Evolutionary conservation across 345 rosid genomes (phyloP), one percentile per base, ranked within the genome.

Genomic region (Populus nigra): DNA sequence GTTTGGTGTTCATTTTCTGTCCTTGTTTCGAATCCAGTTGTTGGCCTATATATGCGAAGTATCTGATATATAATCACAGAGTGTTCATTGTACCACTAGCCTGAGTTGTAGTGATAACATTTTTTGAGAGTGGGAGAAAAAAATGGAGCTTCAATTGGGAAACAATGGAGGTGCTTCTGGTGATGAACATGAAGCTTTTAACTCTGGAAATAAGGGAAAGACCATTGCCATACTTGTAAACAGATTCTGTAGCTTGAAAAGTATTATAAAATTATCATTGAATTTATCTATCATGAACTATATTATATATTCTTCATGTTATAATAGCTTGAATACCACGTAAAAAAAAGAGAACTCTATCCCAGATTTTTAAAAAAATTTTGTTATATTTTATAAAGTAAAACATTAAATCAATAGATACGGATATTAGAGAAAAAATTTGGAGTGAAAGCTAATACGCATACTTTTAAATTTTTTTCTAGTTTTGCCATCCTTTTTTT

Each of bases 161-260:
- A 39, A 61, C 55, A 43, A 68, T 76, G 85, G 80, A 53, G 87
- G 83, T 59, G 73, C 76, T 77, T 81, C 85, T 29, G 76, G 85
- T 69, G 88, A 85, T 69, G 92, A 87, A 33, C 87, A 27, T 43
- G 79, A 72, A 22, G 12, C 74, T 72, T 74, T 77, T 0, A 43
- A 65, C 62, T 49, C 80, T 38, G 8, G 43, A 67, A 80, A 57
- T 57, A n/a, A 29, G 61, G 84, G 53, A 29, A 84, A 83, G 53
- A 79, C 69, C 88, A 81, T 77, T 93, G 98, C 62, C 98, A 91
- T 59, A 78, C 84, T n/a, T 1, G 83, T 71, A 68, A 79, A 0
- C 94, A 93, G 68, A 88, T 85, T 47, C 84, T 84, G 23, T 45
- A 4, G 35, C 96, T 91, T 17, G 94, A 93, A 87, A 74, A 82